These are phyloP conservation scores for Aspergillus sp. DNA, from an alignment of 2,329 filamentous ascomycete species.

Conservation along the genomic window DNA sequence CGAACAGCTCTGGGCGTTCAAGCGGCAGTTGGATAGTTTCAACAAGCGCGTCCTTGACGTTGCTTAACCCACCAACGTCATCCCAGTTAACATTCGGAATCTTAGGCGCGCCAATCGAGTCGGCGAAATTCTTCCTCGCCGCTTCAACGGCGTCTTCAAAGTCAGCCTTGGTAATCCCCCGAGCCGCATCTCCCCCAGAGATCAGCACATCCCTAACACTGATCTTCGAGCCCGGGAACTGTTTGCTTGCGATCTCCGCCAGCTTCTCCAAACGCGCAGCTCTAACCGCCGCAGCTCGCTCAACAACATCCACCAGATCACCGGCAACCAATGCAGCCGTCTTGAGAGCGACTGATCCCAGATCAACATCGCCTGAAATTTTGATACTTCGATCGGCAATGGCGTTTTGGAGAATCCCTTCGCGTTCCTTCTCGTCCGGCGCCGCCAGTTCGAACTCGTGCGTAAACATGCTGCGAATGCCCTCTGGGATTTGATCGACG, in stretches of 20 bases:
- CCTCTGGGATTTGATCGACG: conserved; percentile 86
- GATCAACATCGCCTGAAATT: conserved; percentile 74
- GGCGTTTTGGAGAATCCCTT: conserved; percentile 72
- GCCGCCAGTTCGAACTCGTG: conserved; percentile 92
- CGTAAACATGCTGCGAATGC: conserved; percentile 81
- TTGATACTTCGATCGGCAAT: conserved; percentile 65
- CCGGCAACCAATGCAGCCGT: conserved; percentile 92
- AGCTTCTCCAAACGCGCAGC: conserved; percentile 65
- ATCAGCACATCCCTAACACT: conserved; percentile 77
- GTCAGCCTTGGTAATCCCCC: conserved; percentile 70
- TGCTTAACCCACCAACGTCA: conserved; percentile 83
- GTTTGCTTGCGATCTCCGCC: conserved; percentile 36
- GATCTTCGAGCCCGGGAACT: conserved; percentile 30
- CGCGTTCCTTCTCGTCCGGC: conserved; percentile 84
- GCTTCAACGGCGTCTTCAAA: conserved; percentile 91
- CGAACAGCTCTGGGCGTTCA: conserved; percentile 84
- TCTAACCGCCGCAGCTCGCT: conserved; percentile 72
- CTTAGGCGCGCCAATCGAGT: conserved; percentile 93
- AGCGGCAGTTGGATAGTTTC: conserved; percentile 93
- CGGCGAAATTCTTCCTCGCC: conserved; percentile 94
- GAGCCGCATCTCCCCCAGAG: conserved; percentile 70
- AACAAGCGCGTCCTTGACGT: conserved; percentile 93
- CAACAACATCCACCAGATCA: conserved; percentile 87
- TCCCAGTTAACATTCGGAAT: conserved; percentile 96
- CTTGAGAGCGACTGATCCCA: conserved; percentile 80